Evolutionary conservation across 2,329 filamentous ascomycete species (phyloP).

Genomic region (Aspergillus ibericus): DNA sequence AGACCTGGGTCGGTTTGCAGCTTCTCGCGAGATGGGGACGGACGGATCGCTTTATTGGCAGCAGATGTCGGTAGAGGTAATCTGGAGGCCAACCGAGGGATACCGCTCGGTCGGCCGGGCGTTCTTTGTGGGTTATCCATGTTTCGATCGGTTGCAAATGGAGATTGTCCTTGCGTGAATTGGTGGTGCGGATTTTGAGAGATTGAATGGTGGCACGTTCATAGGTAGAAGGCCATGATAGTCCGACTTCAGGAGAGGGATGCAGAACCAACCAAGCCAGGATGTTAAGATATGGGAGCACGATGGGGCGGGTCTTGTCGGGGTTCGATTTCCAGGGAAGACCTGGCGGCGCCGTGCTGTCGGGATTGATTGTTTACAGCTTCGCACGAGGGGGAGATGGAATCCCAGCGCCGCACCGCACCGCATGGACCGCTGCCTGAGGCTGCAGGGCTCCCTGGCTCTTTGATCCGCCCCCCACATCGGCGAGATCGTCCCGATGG

Average conservation of each 20-base stretch:
- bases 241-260: no score
- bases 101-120: conserved; percentile 35
- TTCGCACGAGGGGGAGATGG: not conserved
- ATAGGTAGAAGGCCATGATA: not conserved
- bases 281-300: not conserved
- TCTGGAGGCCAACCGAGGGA: conserved; percentile 54
- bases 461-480: not conserved
- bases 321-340: not conserved
- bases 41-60: conserved; percentile 43
- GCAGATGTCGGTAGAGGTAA: conserved; percentile 52
- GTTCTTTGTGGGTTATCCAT: conserved; percentile 39
- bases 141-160: conserved; percentile 8
- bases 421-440: not conserved
- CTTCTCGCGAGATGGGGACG: conserved; percentile 51
- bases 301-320: not conserved
- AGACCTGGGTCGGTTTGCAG: conserved; percentile 44
- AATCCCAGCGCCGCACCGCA: not conserved
- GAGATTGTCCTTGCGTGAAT: not conserved
- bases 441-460: not conserved
- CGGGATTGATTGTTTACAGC: not conserved
- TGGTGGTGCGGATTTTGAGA: not conserved
- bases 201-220: not conserved
- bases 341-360: no score
- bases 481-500: not conserved
- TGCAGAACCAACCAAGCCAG: not conserved